A percentile compares a stretch with the other conserved stretches of the same genome.
These are phyloP conservation scores for Penicillium bovifimosum DNA, from an alignment of 495 filamentous ascomycete species.

Conservation along the genomic window DNA sequence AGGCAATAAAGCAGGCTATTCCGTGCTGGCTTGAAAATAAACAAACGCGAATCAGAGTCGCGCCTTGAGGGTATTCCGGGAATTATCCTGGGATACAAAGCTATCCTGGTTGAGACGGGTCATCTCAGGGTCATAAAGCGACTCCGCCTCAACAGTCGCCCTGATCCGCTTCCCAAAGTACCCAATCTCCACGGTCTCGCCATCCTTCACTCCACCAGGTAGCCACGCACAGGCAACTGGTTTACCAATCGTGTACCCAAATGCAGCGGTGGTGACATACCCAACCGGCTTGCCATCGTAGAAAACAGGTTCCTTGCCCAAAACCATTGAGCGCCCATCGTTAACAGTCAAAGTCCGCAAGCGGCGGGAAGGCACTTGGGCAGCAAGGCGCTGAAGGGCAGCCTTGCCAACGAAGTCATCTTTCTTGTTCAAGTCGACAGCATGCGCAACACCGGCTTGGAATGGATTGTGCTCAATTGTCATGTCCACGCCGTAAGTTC, in stretches of 20 bases:
- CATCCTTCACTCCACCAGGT: slow-evolving; percentile 28
- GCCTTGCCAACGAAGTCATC: slow-evolving; percentile 36
- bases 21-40: neutral
- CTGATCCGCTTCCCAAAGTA: slow-evolving; percentile 42
- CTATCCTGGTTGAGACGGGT: slow-evolving; percentile 19
- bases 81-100: slow-evolving; percentile 3
- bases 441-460: slow-evolving; percentile 38
- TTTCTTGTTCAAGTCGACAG: slow-evolving; percentile 32
- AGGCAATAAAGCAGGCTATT: no score
- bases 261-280: slow-evolving; percentile 46
- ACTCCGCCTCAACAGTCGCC: slow-evolving; percentile 36
- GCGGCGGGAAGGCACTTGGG: slow-evolving; percentile 19
- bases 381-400: slow-evolving; percentile 26
- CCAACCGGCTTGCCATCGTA: slow-evolving; percentile 31
- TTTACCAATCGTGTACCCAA: slow-evolving; percentile 41
- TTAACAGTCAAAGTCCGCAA: slow-evolving; percentile 40
- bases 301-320: slow-evolving; percentile 49
- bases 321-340: slow-evolving; percentile 41
- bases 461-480: slow-evolving; percentile 46
- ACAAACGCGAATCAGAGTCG: neutral
- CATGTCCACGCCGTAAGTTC: slow-evolving; percentile 41
- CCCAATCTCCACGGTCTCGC: slow-evolving; percentile 39
- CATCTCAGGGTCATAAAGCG: slow-evolving; percentile 37
- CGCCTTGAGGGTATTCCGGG: slow-evolving; percentile 10
- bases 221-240: slow-evolving; percentile 46